phyloP scores from a whole-genome alignment of 192 early-diverging fungal species.

The Ramicandelaber brevisporus region DNA sequence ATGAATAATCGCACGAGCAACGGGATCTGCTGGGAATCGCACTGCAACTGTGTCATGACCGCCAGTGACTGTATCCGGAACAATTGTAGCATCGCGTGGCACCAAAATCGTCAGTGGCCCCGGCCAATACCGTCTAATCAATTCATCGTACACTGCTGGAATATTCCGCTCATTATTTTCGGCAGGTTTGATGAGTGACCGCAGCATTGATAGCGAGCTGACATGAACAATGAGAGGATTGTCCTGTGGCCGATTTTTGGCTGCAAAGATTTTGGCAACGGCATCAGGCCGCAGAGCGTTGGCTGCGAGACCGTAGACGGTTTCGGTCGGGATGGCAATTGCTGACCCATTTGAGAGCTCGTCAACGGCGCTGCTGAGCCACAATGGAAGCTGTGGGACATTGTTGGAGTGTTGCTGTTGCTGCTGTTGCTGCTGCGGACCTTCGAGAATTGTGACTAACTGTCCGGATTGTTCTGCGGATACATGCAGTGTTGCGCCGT shows the following conservation, averaged over 20 bases:
- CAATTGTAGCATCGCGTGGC: constrained; percentile 28
- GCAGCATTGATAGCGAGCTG: constrained; percentile 69
- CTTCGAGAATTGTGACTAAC: too few relatives aligned
- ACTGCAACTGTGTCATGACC: constrained; percentile 70
- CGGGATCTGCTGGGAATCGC: constrained; percentile 72
- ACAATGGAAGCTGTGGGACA: too few relatives aligned
- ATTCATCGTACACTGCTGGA: constrained; percentile 34
- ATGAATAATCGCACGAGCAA: constrained; percentile 72
- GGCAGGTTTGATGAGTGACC: constrained; percentile 13
- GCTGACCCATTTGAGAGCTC: too few relatives aligned
- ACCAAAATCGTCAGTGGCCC: constrained; percentile 81
- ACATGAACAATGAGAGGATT: constrained; percentile 97
- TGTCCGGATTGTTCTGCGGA: too few relatives aligned
- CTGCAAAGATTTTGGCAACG: constrained; percentile 47
- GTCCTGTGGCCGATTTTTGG: constrained; percentile 78
- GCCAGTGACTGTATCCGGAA: constrained; percentile 60
- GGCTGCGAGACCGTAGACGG: constrained; percentile 89
- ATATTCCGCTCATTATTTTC: constrained; percentile 15
- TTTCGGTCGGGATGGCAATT: constrained; percentile 94
- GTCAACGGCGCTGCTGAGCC: too few relatives aligned
- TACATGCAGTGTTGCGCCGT: too few relatives aligned
- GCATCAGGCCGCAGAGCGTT: constrained; percentile 46
- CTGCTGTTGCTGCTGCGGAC: too few relatives aligned
- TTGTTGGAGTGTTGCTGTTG: too few relatives aligned
- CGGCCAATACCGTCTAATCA: constrained; percentile 63